A percentile compares a stretch with the other conserved stretches of the same genome.
Evolutionary conservation across 352 stramenopile species (phyloP).

Genomic region (Aphanomyces cochlioides): DNA sequence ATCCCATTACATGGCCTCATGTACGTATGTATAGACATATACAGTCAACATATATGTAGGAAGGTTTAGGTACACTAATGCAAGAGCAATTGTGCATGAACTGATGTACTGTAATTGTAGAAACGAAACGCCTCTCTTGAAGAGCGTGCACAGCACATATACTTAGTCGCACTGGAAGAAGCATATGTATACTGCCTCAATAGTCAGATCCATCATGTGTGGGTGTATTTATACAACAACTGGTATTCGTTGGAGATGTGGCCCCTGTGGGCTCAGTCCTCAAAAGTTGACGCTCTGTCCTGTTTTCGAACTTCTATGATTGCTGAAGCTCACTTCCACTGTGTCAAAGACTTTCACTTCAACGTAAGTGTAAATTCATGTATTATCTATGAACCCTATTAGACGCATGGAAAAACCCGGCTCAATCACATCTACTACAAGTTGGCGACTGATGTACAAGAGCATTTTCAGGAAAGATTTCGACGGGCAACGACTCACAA

Average conservation of each 20-base stretch:
- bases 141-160: not conserved
- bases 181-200: not conserved
- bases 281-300: not conserved
- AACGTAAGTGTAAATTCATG: not conserved
- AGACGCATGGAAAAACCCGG: not conserved
- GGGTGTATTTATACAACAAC: not conserved
- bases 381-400: not conserved
- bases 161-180: not conserved
- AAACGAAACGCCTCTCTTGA: not conserved
- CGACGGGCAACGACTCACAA: not conserved
- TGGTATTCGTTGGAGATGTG: not conserved
- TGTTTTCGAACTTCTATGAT: conserved; percentile 1
- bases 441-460: not conserved
- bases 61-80: not conserved
- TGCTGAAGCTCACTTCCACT: not conserved
- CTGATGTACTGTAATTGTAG: not conserved
- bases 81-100: not conserved
- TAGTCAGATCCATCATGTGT: not conserved
- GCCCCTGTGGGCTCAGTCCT: not conserved
- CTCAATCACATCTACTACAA: not conserved
- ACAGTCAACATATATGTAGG: not conserved
- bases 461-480: conserved; percentile 1
- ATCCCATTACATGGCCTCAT: not conserved
- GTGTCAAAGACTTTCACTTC: not conserved
- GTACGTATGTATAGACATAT: not conserved